phyloP scores from a whole-genome alignment of 1,284 basidiomycete genomes.

The Singerocomus inundabilis region DNA sequence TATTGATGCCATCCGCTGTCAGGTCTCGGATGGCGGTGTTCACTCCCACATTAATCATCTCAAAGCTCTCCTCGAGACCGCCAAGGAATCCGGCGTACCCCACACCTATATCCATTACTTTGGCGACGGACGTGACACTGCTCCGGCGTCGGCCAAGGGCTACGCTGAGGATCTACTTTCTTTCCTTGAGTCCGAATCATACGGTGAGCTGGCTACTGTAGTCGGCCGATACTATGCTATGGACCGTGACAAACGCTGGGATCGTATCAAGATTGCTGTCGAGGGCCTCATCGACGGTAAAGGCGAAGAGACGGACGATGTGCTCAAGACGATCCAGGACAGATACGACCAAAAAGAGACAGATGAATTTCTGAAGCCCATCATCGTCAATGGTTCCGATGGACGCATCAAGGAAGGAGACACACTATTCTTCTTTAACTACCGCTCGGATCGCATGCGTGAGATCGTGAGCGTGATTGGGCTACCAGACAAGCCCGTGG shows the following conservation, averaged over 20 bases:
- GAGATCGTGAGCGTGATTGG: conserved; percentile 83
- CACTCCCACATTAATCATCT: conserved; percentile 90
- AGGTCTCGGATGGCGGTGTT: conserved; percentile 92
- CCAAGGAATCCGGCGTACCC: conserved; percentile 80
- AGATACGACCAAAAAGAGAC: conserved; percentile 81
- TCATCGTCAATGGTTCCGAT: conserved; percentile 77
- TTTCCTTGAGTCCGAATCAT: conserved; percentile 74
- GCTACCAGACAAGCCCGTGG: conserved; percentile 74
- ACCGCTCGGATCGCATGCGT: conserved; percentile 91
- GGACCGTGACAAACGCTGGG: conserved; percentile 96
- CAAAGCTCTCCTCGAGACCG: conserved; percentile 83
- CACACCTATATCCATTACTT: conserved; percentile 89
- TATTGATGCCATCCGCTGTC: background rate
- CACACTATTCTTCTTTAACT: conserved; percentile 93
- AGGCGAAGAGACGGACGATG: conserved; percentile 63
- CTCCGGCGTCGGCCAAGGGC: conserved; percentile 70
- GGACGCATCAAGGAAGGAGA: conserved; percentile 79
- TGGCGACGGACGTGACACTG: conserved; percentile 88
- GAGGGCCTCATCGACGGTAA: conserved; percentile 78
- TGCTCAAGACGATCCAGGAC: conserved; percentile 67
- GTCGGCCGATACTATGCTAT: conserved; percentile 91
- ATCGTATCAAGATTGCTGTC: conserved; percentile 83
- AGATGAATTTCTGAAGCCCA: conserved; percentile 92
- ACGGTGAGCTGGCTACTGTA: conserved; percentile 76
- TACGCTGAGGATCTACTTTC: conserved; percentile 77